These are phyloP conservation scores for Triticum urartu DNA, from an alignment of 176 grass and related monocot genomes.

Conservation along the genomic window DNA sequence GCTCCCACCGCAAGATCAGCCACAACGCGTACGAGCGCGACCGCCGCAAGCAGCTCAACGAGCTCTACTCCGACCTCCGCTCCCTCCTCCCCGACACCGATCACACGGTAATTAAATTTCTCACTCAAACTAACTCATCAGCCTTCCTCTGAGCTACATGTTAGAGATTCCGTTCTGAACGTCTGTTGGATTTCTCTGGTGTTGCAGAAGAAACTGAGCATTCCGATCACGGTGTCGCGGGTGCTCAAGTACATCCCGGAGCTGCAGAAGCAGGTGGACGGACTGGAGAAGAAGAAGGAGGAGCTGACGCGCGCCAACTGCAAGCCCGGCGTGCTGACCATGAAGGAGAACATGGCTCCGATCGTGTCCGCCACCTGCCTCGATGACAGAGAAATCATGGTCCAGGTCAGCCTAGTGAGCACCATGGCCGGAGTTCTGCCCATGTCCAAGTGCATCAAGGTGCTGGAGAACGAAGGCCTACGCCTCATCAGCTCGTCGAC, in stretches of 20 bases:
- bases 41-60: constrained; percentile 89
- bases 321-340: constrained; percentile 18
- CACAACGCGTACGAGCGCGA: constrained; percentile 95
- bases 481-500: constrained; percentile 61
- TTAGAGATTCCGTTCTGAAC: not conserved
- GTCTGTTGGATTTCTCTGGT: not conserved
- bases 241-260: constrained; percentile 83
- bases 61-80: constrained; percentile 72
- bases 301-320: constrained; percentile 40
- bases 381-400: constrained; percentile 65
- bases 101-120: constrained; percentile 31
- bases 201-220: constrained; percentile 83
- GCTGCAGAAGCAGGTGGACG: constrained; percentile 63
- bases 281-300: constrained; percentile 58
- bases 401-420: constrained; percentile 59
- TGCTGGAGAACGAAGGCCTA: constrained; percentile 70
- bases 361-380: constrained; percentile 62
- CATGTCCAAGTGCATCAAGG: constrained; percentile 49
- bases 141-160: not conserved
- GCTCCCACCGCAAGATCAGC: constrained; percentile 60
- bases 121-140: not conserved
- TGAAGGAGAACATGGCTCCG: constrained; percentile 17
- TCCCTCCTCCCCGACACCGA: constrained; percentile 66
- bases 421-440: constrained; percentile 32
- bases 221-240: constrained; percentile 61